These are phyloP conservation scores for Calocybe gambosa DNA, from an alignment of 1,284 basidiomycete genomes.

Conservation along the genomic window DNA sequence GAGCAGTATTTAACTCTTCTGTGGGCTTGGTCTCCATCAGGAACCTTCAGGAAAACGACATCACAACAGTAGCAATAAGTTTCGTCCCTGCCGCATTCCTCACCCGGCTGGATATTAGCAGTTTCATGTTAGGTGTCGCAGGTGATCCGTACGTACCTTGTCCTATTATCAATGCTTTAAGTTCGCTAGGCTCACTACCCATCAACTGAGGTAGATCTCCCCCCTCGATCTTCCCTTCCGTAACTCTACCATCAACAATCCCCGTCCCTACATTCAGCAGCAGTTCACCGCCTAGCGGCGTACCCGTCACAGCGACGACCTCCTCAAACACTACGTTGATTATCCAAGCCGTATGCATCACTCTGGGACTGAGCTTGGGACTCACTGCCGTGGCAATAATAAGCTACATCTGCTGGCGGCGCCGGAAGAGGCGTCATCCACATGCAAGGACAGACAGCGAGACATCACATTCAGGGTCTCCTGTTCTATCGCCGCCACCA, in stretches of 20 bases:
- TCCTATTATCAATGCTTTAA: slow-evolving; percentile 8
- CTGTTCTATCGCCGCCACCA: slow-evolving; percentile 2
- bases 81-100: slow-evolving; percentile 27
- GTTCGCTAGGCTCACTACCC: background rate
- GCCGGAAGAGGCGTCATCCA: slow-evolving; percentile 19
- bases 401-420: slow-evolving; percentile 27
- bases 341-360: slow-evolving; percentile 32
- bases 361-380: slow-evolving; percentile 34
- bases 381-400: slow-evolving; percentile 26
- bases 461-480: background rate
- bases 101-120: slow-evolving; percentile 35
- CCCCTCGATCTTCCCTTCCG: slow-evolving; percentile 35
- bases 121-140: slow-evolving; percentile 33
- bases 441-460: slow-evolving; percentile 12
- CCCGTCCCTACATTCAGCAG: slow-evolving; percentile 20
- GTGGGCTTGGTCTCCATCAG: slow-evolving; percentile 30
- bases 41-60: slow-evolving; percentile 30
- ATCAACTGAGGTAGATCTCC: slow-evolving; percentile 20
- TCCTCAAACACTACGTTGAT: slow-evolving; percentile 20
- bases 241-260: slow-evolving; percentile 32
- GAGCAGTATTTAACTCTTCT: slow-evolving; percentile 28
- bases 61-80: slow-evolving; percentile 38
- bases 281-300: slow-evolving; percentile 11
- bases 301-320: slow-evolving; percentile 12
- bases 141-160: slow-evolving; percentile 31